phyloP scores from a whole-genome alignment of 75 land plant species.

The Picea glauca region DNA sequence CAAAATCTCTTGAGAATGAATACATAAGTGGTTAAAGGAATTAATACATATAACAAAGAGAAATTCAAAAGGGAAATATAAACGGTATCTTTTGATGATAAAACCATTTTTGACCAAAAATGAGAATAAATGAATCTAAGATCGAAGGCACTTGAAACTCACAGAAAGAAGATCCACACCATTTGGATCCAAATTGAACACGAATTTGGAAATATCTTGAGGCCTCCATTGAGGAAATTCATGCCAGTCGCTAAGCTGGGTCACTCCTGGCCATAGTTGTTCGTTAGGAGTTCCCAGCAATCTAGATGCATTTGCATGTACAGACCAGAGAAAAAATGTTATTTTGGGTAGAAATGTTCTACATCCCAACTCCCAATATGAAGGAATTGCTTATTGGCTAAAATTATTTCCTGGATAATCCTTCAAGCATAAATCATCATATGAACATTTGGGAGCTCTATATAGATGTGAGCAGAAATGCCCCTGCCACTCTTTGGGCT shows the following conservation, averaged over 20 bases:
- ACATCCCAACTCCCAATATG: neutral
- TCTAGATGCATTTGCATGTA: conserved; percentile 15
- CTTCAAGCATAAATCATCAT: neutral
- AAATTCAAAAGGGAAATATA: neutral
- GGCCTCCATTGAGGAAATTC: conserved; percentile 55
- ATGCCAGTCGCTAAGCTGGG: conserved; percentile 45
- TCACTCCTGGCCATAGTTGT: conserved; percentile 50
- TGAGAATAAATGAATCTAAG: neutral
- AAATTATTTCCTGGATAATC: neutral
- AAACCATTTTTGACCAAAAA: neutral
- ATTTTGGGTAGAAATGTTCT: neutral
- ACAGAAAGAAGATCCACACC: conserved; percentile 45
- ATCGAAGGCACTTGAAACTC: conserved; percentile 1
- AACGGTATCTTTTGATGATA: neutral
- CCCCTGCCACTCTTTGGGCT: neutral
- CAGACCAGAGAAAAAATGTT: neutral
- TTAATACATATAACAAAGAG: no score
- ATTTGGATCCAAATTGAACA: conserved; percentile 26
- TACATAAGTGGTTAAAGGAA: no score
- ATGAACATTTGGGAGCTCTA: neutral
- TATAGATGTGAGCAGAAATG: neutral
- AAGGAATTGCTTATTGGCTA: neutral
- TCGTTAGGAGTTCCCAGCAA: conserved; percentile 55
- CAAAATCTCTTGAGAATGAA: no score
- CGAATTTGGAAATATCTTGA: conserved; percentile 17